Evolutionary conservation across 208 protist genomes (phyloP), one percentile per base, ranked within the genome.

Genomic region (Leishmania braziliensis): DNA sequence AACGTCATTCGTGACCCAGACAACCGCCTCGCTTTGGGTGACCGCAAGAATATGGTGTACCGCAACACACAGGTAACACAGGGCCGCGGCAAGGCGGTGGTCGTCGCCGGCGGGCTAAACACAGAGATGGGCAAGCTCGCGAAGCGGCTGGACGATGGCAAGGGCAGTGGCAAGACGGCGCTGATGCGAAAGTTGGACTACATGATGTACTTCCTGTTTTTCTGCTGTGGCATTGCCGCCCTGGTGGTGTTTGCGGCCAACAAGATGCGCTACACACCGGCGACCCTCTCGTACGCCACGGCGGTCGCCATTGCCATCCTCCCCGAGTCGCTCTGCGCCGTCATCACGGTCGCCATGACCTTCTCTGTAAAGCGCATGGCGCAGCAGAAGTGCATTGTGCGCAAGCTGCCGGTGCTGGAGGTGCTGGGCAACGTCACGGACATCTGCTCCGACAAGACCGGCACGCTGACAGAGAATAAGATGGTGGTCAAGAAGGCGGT

Each of bases 371-470:
- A 90, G 79, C 82, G 81, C 29, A 97, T 98, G 93, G 94, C 95
- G 16, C 93, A 96, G 80, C 82, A 93, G 84, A 96, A 95, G 79
- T 95, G 90, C 72, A 89, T 98, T 77, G 93, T 98, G 62, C 90
- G 95, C 23, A 94, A 95, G 77, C 81, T 98, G 77, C 75, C 92
- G 5, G 91, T 96, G 74, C 84, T 97, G 56, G 95, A 98, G 89
- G 95, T 96, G 60, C 89, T 98, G 23, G 96, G 96, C 81, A 90
- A 91, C 75, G 91, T 98, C 20, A 97, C 93, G 66, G 95, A 98
- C 80, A 98, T 98, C 85, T 98, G 95, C 85, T 97, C 93, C 53
- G 96, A 98, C 84, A 98, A 98, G 82, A 98, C 96, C 8, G 96
- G 96, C 29, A 98, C 96, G n/a, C 90, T 98, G 77, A 98, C 96